Evolutionary conservation across 2,329 filamentous ascomycete species (phyloP).

Genomic region (Xylariaceae sp.): DNA sequence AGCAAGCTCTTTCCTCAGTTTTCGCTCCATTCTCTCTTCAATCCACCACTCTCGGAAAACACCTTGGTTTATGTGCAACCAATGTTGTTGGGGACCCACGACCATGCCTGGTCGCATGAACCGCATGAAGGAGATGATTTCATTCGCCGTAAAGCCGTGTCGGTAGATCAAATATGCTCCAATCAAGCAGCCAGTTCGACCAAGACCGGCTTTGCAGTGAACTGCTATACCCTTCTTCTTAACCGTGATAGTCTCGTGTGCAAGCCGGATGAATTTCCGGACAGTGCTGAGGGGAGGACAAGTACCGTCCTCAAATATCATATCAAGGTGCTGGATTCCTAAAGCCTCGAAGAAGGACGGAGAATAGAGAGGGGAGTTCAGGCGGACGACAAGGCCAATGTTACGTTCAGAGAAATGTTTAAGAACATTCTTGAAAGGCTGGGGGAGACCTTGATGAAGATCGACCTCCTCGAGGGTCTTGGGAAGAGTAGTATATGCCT

Average conservation of each 20-base stretch:
- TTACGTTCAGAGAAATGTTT: slow-evolving; percentile 86
- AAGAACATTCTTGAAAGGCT: slow-evolving; percentile 95
- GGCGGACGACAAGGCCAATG: slow-evolving; percentile 89
- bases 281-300: slow-evolving; percentile 90
- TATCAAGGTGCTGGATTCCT: slow-evolving; percentile 94
- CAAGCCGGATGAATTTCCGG: slow-evolving; percentile 90
- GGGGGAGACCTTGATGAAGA: slow-evolving; percentile 71
- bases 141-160: slow-evolving; percentile 95
- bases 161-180: slow-evolving; percentile 97
- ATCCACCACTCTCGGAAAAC: slow-evolving; percentile 99
- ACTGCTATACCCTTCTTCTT: slow-evolving; percentile 94
- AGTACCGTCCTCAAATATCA: slow-evolving; percentile 99
- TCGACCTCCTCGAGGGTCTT: slow-evolving; percentile 76
- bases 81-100: slow-evolving; percentile 97
- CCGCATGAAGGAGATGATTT: slow-evolving; percentile 96
- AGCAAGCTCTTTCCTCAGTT: slow-evolving; percentile 65
- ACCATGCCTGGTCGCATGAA: slow-evolving; percentile 99
- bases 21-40: slow-evolving; percentile 80
- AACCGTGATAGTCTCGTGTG: slow-evolving; percentile 90
- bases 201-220: slow-evolving; percentile 97
- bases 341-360: slow-evolving; percentile 96
- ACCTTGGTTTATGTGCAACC: slow-evolving; percentile 96
- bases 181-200: slow-evolving; percentile 93
- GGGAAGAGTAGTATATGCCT: slow-evolving; percentile 76
- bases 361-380: slow-evolving; percentile 96